Evolutionary conservation across 2,329 filamentous ascomycete species (phyloP).

Genomic region (Fusarium tuaranense): DNA sequence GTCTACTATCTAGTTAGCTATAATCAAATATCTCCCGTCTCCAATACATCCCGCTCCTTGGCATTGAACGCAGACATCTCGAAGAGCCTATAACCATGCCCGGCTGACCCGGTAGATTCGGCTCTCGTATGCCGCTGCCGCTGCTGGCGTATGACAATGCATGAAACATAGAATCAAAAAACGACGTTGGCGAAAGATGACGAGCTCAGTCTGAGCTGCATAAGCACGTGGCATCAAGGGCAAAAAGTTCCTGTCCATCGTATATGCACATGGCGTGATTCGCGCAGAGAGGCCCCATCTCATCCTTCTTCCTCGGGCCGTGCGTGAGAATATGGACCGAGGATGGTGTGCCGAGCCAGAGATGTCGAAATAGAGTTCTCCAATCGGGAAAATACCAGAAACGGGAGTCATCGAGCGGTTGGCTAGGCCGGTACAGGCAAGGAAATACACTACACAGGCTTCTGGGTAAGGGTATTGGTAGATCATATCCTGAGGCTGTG

Average conservation of each 20-base stretch:
- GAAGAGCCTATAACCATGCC: background rate
- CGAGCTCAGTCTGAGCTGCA: background rate
- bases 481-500: background rate
- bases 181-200: background rate
- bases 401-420: background rate
- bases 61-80: background rate
- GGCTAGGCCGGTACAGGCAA: background rate
- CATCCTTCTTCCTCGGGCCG: background rate
- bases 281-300: background rate
- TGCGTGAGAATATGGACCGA: background rate
- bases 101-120: slow-evolving; percentile 10
- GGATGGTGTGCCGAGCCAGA: background rate
- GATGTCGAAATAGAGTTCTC: slow-evolving; percentile 1
- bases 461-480: background rate
- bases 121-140: background rate
- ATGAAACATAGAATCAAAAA: background rate
- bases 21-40: background rate
- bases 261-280: slow-evolving; percentile 15
- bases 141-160: background rate
- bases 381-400: slow-evolving; percentile 3
- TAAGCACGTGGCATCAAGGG: background rate
- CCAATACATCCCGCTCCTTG: background rate
- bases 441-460: background rate
- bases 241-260: background rate
- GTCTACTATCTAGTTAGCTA: background rate